Base-by-base conservation (phyloP, 108 stramenopile genomes). In the Nitzschia sp. region DNA sequence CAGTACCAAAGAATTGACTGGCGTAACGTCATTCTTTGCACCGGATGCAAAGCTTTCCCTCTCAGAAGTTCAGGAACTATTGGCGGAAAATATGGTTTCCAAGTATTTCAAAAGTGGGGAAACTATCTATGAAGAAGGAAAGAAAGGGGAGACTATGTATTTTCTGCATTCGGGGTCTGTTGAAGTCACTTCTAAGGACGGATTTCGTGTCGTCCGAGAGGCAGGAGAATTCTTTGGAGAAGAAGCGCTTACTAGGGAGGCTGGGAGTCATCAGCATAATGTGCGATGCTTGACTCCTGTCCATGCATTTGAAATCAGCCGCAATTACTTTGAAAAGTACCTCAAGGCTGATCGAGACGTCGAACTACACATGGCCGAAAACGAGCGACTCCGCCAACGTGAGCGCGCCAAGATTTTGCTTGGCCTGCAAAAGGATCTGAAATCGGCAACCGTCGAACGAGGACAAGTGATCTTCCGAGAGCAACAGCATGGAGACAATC, bases 271-370 rank as follows among this genome's bases (percentile, higher is more conserved):
- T 26, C 17, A 23, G 22, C 38, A 62, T 2, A 85, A 84, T 9
- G 80, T 82, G 52, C 64, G 67, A 35, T 88, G 84, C 54, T 58
- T 76, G 56, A 85, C 87, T 16, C 87, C 87, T n/a, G 84, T 88
- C 34, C 80, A 88, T 67, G 84, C 66, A 3, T 71, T 85, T 58
- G 79, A 81, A 45, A 83, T 88, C 30, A 79, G 58, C 72, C 60
- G 81, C 46, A 84, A 88, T 50, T 88, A 81, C 63, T 88, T 82
- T 55, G 87, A 88, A 23, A 85, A 87, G 46, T 87, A 85, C 53
- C 69, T 85, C 30, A 68, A 73, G 0, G 80, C 82, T 27, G 58
- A 70, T 22, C 5, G 15, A 46, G 59, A 70, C 1, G 17, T 70
- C n/a, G 30, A 31, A 13, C 47, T 60, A 9, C 59, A 17, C 8